Percentiles rank a stretch among this genome's conserved stretches.
These are phyloP conservation scores for Paramecium biaurelia DNA, from an alignment of 73 alveolate species.

Conservation along the genomic window DNA sequence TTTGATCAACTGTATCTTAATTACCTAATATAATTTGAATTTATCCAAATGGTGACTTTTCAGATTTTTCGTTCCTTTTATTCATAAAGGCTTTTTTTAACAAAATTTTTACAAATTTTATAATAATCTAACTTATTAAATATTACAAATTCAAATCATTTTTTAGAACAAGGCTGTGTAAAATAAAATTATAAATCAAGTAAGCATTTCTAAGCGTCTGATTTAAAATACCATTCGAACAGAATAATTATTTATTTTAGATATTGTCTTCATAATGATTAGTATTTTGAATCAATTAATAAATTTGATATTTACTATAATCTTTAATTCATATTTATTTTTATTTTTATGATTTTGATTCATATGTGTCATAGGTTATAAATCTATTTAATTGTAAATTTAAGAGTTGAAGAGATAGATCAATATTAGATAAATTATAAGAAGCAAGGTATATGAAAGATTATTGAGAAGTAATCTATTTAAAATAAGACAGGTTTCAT, in stretches of 20 bases:
- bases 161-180: too few relatives aligned
- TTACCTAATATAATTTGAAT: neutral
- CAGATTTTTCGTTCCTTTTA: neutral
- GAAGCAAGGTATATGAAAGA: neutral
- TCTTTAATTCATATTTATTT: too few relatives aligned
- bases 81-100: neutral
- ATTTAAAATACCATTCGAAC: too few relatives aligned
- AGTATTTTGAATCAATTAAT: too few relatives aligned
- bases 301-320: too few relatives aligned
- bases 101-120: neutral
- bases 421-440: too few relatives aligned
- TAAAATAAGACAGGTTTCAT: neutral
- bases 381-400: too few relatives aligned
- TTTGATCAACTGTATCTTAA: neutral
- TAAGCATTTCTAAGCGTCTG: too few relatives aligned
- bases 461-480: neutral
- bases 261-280: neutral
- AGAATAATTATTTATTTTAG: too few relatives aligned
- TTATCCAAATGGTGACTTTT: neutral
- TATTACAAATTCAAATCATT: slow-evolving; percentile 64
- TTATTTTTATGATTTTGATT: too few relatives aligned
- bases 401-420: too few relatives aligned
- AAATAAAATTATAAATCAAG: too few relatives aligned
- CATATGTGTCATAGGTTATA: neutral
- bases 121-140: neutral